Percentiles rank a stretch among this genome's conserved stretches.
These are phyloP conservation scores for Escovopsis sp. DNA, from an alignment of 2,329 filamentous ascomycete species.

Conservation along the genomic window DNA sequence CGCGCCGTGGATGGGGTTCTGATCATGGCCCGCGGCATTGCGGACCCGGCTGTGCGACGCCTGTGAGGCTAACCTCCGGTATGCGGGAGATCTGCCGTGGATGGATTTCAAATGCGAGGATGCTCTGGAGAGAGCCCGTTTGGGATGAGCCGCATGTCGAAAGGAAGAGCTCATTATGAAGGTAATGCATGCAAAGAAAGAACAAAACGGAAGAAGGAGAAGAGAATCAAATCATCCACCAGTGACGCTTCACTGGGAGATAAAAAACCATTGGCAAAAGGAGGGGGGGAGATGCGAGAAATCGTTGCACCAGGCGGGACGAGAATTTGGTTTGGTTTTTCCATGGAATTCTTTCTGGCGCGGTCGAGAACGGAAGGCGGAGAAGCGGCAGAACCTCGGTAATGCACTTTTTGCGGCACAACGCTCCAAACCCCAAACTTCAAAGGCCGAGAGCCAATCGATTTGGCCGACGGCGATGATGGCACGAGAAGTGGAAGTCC, in stretches of 20 bases:
- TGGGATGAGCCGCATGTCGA: conserved; percentile 27
- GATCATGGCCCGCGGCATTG: conserved; percentile 14
- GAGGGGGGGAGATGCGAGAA: conserved; percentile 10
- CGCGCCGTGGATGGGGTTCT: conserved; percentile 14
- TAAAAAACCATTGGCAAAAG: conserved; percentile 6
- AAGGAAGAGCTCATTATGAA: conserved; percentile 32
- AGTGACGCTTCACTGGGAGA: conserved; percentile 13
- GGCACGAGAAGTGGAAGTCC: background rate
- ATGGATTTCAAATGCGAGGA: conserved; percentile 22
- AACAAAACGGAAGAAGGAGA: background rate
- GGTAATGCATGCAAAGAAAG: conserved; percentile 8
- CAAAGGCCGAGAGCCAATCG: background rate
- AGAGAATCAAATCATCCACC: conserved; percentile 10
- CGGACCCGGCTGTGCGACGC: conserved; percentile 16
- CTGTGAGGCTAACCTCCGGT: conserved; percentile 30
- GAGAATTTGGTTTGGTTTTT: conserved; percentile 25
- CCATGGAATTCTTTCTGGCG: conserved; percentile 24
- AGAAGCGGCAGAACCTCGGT: conserved; percentile 21
- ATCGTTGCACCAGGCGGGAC: conserved; percentile 15
- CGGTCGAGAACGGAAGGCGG: conserved; percentile 19
- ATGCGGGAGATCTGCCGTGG: conserved; percentile 31
- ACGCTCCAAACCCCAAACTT: background rate
- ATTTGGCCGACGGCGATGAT: background rate
- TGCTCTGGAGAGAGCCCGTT: conserved; percentile 27
- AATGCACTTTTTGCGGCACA: conserved; percentile 11